Evolutionary conservation across 768 basidiomycete species (phyloP), one percentile per base, ranked within the genome.

Genomic region (Mycena kentingensis): DNA sequence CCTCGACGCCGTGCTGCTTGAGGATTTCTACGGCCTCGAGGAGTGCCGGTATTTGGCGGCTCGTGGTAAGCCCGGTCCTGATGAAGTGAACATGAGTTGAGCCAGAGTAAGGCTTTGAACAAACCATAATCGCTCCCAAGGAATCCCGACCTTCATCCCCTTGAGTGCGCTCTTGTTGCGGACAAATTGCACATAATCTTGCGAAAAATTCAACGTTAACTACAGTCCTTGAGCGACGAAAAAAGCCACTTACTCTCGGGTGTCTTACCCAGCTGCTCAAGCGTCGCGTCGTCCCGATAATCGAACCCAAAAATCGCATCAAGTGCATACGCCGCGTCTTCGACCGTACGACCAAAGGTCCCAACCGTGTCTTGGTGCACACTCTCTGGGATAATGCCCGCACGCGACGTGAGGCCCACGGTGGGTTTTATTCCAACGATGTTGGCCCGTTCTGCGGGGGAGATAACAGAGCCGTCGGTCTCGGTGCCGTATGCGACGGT

Each of bases 401-500:
- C 69, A 7, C 73, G 67, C 15, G 73, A 75, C 8, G 73, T 74
- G 16, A 77, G 56, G 1, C 76, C 75, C 13, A 76, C 71, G 2
- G 72, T 77, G 0, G 75, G 72, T 55, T 76, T 74, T 25, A 77
- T 71, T 1, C 73, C 76, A n/a, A 73, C 74, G 6, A 77, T 45
- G 49, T 73, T 73, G 34, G 74, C 67, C 25, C 68, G 62, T 49
- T 64, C 64, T 7, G 69, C 64, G 27, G 72, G 76, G 11, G 66
- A 72, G n/a, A 65, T 69, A 28, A 74, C 65, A 29, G 71, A 69
- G 12, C 74, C 67, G 39, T 70, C 67, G 2, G 68, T 70, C 46
- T 72, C 69, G 11, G 58, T 59, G n/a, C 58, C 58, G 22, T 34
- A 59, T 15, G 58, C 45, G 64, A 65, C 27, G 49, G 65, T 39